A percentile compares a stretch with the other conserved stretches of the same genome.
phyloP scores from a whole-genome alignment of 1,284 basidiomycete species.

The Pyrrhoderma lamaoense region DNA sequence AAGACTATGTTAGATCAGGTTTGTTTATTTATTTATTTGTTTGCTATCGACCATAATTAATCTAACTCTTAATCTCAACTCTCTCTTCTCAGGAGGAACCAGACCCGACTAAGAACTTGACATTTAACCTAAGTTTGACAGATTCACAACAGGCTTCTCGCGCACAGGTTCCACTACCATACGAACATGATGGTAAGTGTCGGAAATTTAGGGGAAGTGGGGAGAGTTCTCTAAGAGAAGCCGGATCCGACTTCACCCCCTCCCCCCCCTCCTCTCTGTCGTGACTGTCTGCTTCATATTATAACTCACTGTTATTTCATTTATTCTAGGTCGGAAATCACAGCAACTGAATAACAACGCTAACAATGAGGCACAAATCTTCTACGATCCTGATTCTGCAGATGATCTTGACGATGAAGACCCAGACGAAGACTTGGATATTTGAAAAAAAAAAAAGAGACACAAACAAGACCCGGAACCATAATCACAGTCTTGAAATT shows the following conservation, averaged over 20 bases:
- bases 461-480: too few relatives aligned
- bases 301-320: too few relatives aligned
- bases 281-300: neutral
- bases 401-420: slow-evolving; percentile 88
- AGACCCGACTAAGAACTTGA: slow-evolving; percentile 57
- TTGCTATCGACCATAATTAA: neutral
- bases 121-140: slow-evolving; percentile 86
- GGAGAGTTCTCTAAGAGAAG: too few relatives aligned
- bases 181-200: slow-evolving; percentile 67
- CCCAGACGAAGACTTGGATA: slow-evolving; percentile 83
- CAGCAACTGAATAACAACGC: slow-evolving; percentile 24
- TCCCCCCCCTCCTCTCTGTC: neutral
- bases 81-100: slow-evolving; percentile 28
- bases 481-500: too few relatives aligned
- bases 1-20: slow-evolving; percentile 37
- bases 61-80: neutral
- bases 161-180: slow-evolving; percentile 78
- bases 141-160: slow-evolving; percentile 73
- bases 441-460: too few relatives aligned
- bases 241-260: too few relatives aligned
- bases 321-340: too few relatives aligned
- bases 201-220: too few relatives aligned
- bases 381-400: slow-evolving; percentile 81
- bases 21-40: slow-evolving; percentile 16
- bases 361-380: slow-evolving; percentile 36